Percentiles rank a stretch among this genome's conserved stretches.
Evolutionary conservation across 148 eudicot genomes (phyloP).

Genomic region (Chenopodium berlandieri): DNA sequence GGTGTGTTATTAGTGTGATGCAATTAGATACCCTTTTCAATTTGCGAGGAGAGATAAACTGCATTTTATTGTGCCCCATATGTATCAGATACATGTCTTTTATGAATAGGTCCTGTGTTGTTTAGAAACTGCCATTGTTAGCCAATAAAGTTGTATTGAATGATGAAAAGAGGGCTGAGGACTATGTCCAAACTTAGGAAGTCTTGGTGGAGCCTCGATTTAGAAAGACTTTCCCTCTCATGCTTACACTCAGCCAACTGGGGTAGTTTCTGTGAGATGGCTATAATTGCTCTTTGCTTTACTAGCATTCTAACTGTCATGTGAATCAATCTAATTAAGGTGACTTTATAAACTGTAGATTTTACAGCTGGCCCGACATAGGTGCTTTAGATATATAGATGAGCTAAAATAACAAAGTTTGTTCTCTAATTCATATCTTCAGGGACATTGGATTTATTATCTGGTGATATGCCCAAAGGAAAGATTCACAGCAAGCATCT

Average conservation of each 20-base stretch:
- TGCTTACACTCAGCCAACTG: background rate
- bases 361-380: too few species aligned
- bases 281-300: background rate
- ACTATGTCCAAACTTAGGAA: background rate
- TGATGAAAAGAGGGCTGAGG: background rate
- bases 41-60: background rate
- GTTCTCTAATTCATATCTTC: slow-evolving; percentile 23
- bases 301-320: background rate
- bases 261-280: background rate
- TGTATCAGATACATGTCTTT: too few species aligned
- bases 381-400: background rate
- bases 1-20: background rate
- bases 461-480: slow-evolving; percentile 79
- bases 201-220: background rate
- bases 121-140: background rate
- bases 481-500: slow-evolving; percentile 82
- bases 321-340: background rate
- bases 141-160: background rate
- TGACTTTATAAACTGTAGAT: background rate
- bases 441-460: slow-evolving; percentile 85
- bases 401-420: background rate
- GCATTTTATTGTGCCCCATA: background rate
- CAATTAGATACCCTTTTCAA: background rate
- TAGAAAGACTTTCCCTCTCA: background rate
- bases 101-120: background rate